A percentile compares a stretch with the other conserved stretches of the same genome.
Conservation (phyloP, 352 stramenopile species). For the Paralagenidium karlingii region DNA sequence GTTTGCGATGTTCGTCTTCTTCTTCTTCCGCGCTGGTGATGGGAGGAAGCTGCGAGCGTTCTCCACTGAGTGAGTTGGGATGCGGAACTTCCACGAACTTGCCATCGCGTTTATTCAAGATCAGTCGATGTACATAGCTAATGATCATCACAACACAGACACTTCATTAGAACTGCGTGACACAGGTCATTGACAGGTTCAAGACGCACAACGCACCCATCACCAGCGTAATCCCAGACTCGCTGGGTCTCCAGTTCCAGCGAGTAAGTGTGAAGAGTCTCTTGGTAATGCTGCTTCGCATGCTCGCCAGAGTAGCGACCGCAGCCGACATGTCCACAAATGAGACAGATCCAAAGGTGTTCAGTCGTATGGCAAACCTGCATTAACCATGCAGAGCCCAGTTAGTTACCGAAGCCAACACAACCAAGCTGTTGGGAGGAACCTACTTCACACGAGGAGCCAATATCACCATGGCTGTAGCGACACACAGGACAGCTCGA, state of each 20-base stretch:
- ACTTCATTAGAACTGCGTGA: neutral
- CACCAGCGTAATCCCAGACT: slow-evolving; percentile 93
- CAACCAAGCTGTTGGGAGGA: slow-evolving; percentile 22
- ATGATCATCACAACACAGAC: neutral
- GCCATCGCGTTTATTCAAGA: slow-evolving; percentile 85
- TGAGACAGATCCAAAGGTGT: slow-evolving; percentile 95
- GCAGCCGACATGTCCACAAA: slow-evolving; percentile 93
- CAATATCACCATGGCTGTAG: slow-evolving; percentile 91
- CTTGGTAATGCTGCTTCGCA: slow-evolving; percentile 89
- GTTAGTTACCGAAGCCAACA: no score
- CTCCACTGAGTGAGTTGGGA: slow-evolving; percentile 55
- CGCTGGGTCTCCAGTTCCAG: slow-evolving; percentile 91
- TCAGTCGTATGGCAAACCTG: slow-evolving; percentile 86
- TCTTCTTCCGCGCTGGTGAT: slow-evolving; percentile 73
- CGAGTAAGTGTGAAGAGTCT: slow-evolving; percentile 91
- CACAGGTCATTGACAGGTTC: slow-evolving; percentile 2
- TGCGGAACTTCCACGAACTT: slow-evolving; percentile 94
- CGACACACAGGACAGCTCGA: slow-evolving; percentile 94
- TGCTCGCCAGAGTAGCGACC: slow-evolving; percentile 93
- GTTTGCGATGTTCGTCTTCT: slow-evolving; percentile 88
- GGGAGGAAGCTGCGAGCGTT: slow-evolving; percentile 56
- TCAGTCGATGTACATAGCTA: slow-evolving; percentile 72
- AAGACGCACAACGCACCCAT: slow-evolving; percentile 71
- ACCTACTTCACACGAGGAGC: slow-evolving; percentile 82
- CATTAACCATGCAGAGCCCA: neutral